These are phyloP conservation scores for Salinomyces thailandicus DNA, from an alignment of 2,329 filamentous ascomycete species.

Conservation along the genomic window DNA sequence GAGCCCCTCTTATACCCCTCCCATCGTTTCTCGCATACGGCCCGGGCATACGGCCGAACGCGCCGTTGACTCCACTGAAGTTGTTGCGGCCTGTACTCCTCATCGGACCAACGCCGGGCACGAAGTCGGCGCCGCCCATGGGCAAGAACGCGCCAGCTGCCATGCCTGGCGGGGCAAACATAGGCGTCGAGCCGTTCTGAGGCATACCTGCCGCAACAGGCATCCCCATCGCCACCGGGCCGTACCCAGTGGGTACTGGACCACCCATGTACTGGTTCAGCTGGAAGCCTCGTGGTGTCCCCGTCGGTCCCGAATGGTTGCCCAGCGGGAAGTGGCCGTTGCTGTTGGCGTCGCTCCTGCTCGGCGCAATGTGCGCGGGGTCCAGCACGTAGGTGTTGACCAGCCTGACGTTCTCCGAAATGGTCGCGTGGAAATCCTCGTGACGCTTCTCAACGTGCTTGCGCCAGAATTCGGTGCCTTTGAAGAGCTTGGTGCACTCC, in stretches of 20 bases:
- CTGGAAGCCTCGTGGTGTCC: conserved; percentile 87
- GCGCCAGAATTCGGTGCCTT: conserved; percentile 91
- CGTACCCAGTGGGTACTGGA: background rate
- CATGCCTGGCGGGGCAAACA: background rate
- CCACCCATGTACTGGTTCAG: conserved; percentile 40
- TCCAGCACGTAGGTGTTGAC: conserved; percentile 93
- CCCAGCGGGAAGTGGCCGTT: conserved; percentile 88
- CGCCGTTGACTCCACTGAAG: background rate
- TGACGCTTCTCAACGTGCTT: conserved; percentile 98
- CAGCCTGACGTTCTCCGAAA: conserved; percentile 77
- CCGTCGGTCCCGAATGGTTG: conserved; percentile 55
- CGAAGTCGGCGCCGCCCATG: background rate
- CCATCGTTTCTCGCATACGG: conserved; percentile 28
- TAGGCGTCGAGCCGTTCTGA: background rate
- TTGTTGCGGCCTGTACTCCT: conserved; percentile 13
- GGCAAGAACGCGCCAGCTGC: background rate
- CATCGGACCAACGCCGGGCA: conserved; percentile 33
- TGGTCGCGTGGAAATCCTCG: conserved; percentile 67
- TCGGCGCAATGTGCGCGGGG: conserved; percentile 86
- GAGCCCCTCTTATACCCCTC: conserved; percentile 2
- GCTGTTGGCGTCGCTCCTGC: conserved; percentile 84
- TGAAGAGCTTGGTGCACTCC: conserved; percentile 93
- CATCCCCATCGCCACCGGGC: conserved; percentile 24
- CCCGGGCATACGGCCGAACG: conserved; percentile 15
- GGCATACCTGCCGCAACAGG: conserved; percentile 12